These are phyloP conservation scores for Veloboletus limbatus DNA, from an alignment of 1,284 basidiomycete genomes.

Conservation along the genomic window DNA sequence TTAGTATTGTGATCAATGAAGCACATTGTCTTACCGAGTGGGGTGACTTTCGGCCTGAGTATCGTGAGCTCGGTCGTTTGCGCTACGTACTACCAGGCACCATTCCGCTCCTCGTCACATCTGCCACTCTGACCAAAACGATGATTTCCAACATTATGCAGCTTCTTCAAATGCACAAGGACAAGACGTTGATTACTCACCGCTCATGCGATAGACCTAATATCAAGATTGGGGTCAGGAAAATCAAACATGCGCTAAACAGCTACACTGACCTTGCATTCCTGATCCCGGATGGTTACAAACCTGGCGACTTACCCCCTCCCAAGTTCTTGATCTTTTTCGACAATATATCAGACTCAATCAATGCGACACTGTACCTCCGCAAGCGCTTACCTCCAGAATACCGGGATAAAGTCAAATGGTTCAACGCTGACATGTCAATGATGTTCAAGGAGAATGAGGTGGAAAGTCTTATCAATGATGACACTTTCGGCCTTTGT, in stretches of 20 bases:
- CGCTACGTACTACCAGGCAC: too few relatives aligned
- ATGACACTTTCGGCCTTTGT: slow-evolving; percentile 3
- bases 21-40: too few relatives aligned
- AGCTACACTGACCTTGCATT: slow-evolving; percentile 30
- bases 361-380: not conserved
- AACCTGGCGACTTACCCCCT: slow-evolving; percentile 10
- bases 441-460: slow-evolving; percentile 1
- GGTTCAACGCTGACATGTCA: slow-evolving; percentile 15
- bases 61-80: too few relatives aligned
- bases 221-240: slow-evolving; percentile 27
- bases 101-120: too few relatives aligned
- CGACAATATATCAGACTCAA: slow-evolving; percentile 19
- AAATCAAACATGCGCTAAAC: slow-evolving; percentile 21
- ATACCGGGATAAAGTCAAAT: slow-evolving; percentile 9
- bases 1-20: too few relatives aligned
- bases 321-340: slow-evolving; percentile 36
- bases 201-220: slow-evolving; percentile 33
- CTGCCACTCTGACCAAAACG: too few relatives aligned
- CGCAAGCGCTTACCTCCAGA: not conserved
- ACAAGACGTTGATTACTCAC: too few relatives aligned
- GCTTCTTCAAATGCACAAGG: too few relatives aligned
- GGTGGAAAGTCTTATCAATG: not conserved
- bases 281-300: slow-evolving; percentile 20
- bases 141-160: too few relatives aligned
- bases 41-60: too few relatives aligned